Percentiles rank a stretch among this genome's conserved stretches.
phyloP scores from a whole-genome alignment of 176 grass and related monocot species.

The bread wheat (Triticum aestivum) region DNA sequence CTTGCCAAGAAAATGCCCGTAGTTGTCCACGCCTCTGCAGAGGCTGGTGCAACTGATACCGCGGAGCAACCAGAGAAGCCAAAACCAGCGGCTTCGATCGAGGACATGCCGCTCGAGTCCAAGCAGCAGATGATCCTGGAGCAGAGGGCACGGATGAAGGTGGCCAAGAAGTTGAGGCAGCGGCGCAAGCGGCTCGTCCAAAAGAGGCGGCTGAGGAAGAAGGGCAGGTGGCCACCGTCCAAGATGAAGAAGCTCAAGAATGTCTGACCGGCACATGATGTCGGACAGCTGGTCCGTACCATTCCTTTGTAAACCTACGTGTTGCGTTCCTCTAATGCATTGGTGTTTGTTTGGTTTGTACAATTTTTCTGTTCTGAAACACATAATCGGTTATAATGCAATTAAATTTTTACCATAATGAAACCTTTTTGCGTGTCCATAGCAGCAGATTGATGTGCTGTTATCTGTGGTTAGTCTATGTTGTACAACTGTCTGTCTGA shows the following conservation, averaged over 20 bases:
- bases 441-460: not conserved
- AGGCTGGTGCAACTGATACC: constrained; percentile 35
- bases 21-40: constrained; percentile 46
- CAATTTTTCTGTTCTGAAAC: constrained; percentile 39
- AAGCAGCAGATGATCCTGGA: constrained; percentile 72
- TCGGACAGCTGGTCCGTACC: not conserved
- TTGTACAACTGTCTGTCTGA: not conserved
- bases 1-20: constrained; percentile 43
- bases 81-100: constrained; percentile 37
- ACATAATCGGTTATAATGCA: constrained; percentile 11
- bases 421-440: not conserved
- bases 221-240: constrained; percentile 76
- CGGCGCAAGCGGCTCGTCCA: constrained; percentile 67
- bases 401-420: not conserved
- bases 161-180: constrained; percentile 68
- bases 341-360: not conserved
- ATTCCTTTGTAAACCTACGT: not conserved
- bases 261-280: constrained; percentile 23
- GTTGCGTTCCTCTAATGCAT: not conserved
- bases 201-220: constrained; percentile 85
- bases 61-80: constrained; percentile 40
- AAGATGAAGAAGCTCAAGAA: constrained; percentile 93
- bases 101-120: constrained; percentile 67
- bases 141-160: constrained; percentile 61
- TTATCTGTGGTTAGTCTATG: not conserved